A percentile compares a stretch with the other conserved stretches of the same genome.
Conservation (phyloP, 108 stramenopile species). For the Nannochloropsis gaditana region DNA sequence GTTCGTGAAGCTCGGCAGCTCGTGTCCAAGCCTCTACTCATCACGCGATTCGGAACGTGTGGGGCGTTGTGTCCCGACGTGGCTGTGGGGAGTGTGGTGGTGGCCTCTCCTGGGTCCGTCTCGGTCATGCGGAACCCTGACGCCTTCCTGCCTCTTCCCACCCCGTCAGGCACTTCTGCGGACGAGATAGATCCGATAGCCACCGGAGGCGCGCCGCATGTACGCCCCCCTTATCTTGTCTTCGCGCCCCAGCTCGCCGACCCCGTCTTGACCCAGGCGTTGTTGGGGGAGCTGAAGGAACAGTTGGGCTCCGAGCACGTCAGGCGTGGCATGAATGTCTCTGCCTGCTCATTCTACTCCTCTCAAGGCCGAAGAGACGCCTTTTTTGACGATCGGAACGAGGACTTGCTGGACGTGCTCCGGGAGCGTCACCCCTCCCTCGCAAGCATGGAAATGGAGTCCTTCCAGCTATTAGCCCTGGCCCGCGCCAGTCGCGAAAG, state of each 20-base stretch:
- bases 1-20: constrained; percentile 48
- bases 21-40: constrained; percentile 30
- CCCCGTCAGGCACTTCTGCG: not conserved
- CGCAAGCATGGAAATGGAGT: constrained; percentile 52
- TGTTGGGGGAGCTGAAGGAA: constrained; percentile 26
- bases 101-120: constrained; percentile 41
- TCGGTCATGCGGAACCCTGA: constrained; percentile 41
- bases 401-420: constrained; percentile 27
- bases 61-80: constrained; percentile 37
- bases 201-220: not conserved
- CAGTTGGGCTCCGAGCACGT: constrained; percentile 19
- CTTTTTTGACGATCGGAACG: constrained; percentile 52
- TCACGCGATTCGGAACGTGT: constrained; percentile 51
- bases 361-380: constrained; percentile 44
- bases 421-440: constrained; percentile 18
- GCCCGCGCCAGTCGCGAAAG: constrained; percentile 35
- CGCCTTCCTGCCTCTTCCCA: constrained; percentile 13
- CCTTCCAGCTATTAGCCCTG: constrained; percentile 48
- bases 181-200: not conserved
- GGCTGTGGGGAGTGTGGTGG: constrained; percentile 44
- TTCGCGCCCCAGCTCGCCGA: constrained; percentile 30
- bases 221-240: constrained; percentile 31
- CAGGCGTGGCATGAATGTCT: constrained; percentile 37
- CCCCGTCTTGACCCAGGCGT: not conserved
- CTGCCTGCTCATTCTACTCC: constrained; percentile 51